Evolutionary conservation across 2,329 filamentous ascomycete genomes (phyloP).

Genomic region (Cordyceps cateniannulata): DNA sequence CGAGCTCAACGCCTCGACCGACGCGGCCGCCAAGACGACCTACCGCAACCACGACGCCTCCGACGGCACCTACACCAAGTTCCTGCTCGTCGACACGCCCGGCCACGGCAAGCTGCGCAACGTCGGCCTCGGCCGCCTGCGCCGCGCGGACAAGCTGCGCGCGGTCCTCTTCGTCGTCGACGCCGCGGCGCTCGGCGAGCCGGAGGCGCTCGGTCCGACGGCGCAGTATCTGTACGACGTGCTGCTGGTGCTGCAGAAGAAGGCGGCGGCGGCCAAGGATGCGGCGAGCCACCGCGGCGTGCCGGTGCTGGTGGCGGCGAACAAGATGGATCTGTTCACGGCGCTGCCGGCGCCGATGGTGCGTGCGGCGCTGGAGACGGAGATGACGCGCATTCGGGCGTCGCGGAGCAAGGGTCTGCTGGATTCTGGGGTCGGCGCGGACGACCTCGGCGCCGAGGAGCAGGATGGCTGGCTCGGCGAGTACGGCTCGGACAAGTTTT

Average conservation of each 20-base stretch:
- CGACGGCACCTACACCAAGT: slow-evolving; percentile 56
- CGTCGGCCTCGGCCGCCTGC: slow-evolving; percentile 51
- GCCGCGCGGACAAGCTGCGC: slow-evolving; percentile 43
- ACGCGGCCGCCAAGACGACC: slow-evolving; percentile 34
- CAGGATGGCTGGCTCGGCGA: slow-evolving; percentile 81
- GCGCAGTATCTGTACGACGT: slow-evolving; percentile 86
- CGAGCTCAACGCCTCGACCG: slow-evolving; percentile 49
- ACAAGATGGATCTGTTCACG: slow-evolving; percentile 95
- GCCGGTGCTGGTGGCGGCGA: slow-evolving; percentile 79
- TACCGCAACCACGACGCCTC: slow-evolving; percentile 51
- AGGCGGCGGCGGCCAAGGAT: slow-evolving; percentile 39
- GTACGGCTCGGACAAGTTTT: slow-evolving; percentile 70
- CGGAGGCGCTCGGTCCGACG: slow-evolving; percentile 60
- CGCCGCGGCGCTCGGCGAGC: slow-evolving; percentile 58
- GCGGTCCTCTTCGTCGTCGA: slow-evolving; percentile 89
- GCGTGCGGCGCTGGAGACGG: slow-evolving; percentile 66
- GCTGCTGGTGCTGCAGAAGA: slow-evolving; percentile 74
- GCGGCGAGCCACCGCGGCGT: slow-evolving; percentile 35
- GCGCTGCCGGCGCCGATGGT: slow-evolving; percentile 76
- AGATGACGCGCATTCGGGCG: slow-evolving; percentile 70
- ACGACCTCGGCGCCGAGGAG: slow-evolving; percentile 57
- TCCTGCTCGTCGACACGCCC: slow-evolving; percentile 80
- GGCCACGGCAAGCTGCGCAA: slow-evolving; percentile 91
- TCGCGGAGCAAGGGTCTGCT: slow-evolving; percentile 75
- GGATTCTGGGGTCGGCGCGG: slow-evolving; percentile 69